A percentile compares a stretch with the other conserved stretches of the same genome.
phyloP scores from a whole-genome alignment of 495 filamentous ascomycete species.

The Neurospora sp. region DNA sequence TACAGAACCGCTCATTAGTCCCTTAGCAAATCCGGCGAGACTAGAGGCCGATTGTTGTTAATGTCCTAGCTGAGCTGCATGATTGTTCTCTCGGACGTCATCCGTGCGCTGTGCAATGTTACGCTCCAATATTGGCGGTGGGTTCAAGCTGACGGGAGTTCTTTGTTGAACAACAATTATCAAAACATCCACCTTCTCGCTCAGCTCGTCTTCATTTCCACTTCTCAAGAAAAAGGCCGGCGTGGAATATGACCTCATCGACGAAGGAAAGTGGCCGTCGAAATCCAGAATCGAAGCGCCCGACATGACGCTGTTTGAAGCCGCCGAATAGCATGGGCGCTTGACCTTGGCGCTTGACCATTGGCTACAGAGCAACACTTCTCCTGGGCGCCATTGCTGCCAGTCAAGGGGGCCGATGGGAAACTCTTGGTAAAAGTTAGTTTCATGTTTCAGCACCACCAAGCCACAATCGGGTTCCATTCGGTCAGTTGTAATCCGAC shows the following conservation, averaged over 20 bases:
- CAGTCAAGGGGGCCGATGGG: background rate
- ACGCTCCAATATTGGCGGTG: background rate
- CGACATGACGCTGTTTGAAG: background rate
- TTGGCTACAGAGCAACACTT: background rate
- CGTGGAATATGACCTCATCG: background rate
- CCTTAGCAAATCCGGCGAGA: background rate
- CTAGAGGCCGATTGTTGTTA: background rate
- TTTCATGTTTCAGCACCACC: background rate
- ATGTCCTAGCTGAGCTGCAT: background rate
- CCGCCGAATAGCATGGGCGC: background rate
- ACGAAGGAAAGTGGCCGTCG: background rate
- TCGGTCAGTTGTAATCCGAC: background rate
- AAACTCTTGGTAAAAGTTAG: background rate
- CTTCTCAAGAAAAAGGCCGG: background rate
- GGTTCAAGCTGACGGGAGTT: background rate
- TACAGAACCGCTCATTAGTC: background rate
- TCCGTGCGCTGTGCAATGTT: background rate
- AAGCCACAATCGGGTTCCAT: background rate
- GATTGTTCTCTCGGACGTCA: background rate
- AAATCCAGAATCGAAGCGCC: background rate
- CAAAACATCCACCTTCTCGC: background rate
- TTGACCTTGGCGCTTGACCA: background rate
- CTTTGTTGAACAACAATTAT: background rate
- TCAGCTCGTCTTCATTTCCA: background rate
- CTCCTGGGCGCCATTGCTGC: background rate